A percentile compares a stretch with the other conserved stretches of the same genome.
phyloP scores from a whole-genome alignment of 1,284 basidiomycete species.

The Farysia itapuensis region DNA sequence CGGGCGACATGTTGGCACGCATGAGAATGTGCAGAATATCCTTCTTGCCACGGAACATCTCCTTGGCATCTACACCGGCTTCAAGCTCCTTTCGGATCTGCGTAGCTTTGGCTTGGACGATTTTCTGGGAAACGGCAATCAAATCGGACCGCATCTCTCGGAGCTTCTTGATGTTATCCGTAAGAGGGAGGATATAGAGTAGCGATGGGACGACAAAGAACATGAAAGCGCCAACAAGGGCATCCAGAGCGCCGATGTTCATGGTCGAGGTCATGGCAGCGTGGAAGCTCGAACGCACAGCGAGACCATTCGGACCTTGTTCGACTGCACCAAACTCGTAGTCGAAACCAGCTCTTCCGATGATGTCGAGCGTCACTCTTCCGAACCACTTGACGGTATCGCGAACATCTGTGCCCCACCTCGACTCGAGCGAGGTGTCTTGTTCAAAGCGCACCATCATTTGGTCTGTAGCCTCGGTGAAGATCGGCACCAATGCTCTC shows the following conservation, averaged over 20 bases:
- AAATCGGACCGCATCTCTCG: constrained; percentile 35
- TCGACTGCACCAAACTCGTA: constrained; percentile 41
- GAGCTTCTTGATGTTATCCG: constrained; percentile 30
- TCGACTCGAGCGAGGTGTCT: constrained; percentile 20
- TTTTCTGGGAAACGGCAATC: constrained; percentile 28
- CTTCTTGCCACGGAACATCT: constrained; percentile 36
- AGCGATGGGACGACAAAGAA: constrained; percentile 36
- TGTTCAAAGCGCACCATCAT: constrained; percentile 28
- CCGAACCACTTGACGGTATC: constrained; percentile 37
- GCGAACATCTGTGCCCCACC: constrained; percentile 18
- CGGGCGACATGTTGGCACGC: constrained; percentile 40
- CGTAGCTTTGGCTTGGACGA: constrained; percentile 22
- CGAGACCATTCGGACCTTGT: constrained; percentile 33
- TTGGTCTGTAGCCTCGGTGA: constrained; percentile 21
- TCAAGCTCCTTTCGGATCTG: constrained; percentile 35
- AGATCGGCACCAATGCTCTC: constrained; percentile 23
- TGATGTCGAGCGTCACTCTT: constrained; percentile 37
- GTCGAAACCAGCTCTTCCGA: constrained; percentile 36
- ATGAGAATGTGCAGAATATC: constrained; percentile 38
- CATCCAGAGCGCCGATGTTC: constrained; percentile 29
- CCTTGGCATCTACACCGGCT: constrained; percentile 27
- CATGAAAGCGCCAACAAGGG: constrained; percentile 33
- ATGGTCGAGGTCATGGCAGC: constrained; percentile 39
- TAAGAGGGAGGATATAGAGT: constrained; percentile 32
- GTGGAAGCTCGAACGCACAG: constrained; percentile 29